Conservation (phyloP, 192 early-diverging fungal species). For the Coemansia sp. region DNA sequence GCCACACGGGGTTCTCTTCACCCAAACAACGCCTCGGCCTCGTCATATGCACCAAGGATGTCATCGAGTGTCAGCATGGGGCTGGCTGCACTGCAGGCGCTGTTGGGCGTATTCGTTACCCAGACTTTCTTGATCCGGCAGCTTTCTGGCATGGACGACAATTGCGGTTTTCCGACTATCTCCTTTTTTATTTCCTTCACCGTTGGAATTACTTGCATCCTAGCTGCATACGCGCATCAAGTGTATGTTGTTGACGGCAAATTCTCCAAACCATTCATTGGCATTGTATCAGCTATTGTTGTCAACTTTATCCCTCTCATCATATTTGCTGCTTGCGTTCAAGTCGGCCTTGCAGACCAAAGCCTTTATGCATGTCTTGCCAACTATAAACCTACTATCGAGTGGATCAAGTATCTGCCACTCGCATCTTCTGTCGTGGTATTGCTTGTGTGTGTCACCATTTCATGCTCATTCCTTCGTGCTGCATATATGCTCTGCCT, state of each 20-base stretch:
- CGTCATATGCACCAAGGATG: not conserved
- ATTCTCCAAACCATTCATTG: conserved; percentile 40
- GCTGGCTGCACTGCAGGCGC: conserved; percentile 16
- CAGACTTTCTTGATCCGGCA: conserved; percentile 4
- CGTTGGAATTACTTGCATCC: not conserved
- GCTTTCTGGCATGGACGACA: not conserved
- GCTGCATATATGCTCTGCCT: not conserved
- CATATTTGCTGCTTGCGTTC: not conserved
- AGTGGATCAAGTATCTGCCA: not conserved
- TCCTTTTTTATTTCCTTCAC: not conserved
- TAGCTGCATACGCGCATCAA: conserved; percentile 32
- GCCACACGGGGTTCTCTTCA: not conserved
- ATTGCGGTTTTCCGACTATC: conserved; percentile 7
- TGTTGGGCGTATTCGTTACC: conserved; percentile 8
- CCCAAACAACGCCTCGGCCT: not conserved
- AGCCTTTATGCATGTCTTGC: not conserved
- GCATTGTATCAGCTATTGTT: not conserved
- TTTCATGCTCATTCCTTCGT: not conserved
- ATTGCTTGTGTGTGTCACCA: not conserved
- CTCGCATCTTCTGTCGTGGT: not conserved
- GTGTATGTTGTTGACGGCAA: conserved; percentile 24
- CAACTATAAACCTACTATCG: not conserved
- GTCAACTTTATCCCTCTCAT: not conserved
- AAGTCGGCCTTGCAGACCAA: not conserved
- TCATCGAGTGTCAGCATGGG: conserved; percentile 24